phyloP scores from a whole-genome alignment of 2,329 filamentous ascomycete species.

The Paraphoma chrysanthemicola region DNA sequence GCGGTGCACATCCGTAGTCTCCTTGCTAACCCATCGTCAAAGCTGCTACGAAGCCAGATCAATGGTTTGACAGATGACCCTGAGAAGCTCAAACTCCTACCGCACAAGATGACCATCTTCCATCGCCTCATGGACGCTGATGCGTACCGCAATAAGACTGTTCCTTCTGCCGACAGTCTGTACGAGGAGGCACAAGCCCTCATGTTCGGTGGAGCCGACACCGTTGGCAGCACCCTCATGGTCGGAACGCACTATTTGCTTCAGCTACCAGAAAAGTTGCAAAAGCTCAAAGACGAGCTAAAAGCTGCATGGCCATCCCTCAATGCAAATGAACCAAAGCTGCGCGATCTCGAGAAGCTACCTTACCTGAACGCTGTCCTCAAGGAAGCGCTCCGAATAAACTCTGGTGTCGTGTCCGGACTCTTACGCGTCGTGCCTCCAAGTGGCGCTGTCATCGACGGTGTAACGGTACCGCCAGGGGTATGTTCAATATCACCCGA shows the following conservation, averaged over 20 bases:
- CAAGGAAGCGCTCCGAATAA: conserved; percentile 50
- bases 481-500: conserved; percentile 15
- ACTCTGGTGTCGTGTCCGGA: conserved; percentile 40
- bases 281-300: conserved; percentile 50
- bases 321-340: conserved; percentile 26
- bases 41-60: conserved; percentile 42
- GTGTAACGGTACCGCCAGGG: conserved; percentile 22
- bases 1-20: neutral
- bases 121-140: conserved; percentile 45
- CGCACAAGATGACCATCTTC: conserved; percentile 49
- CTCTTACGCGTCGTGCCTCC: conserved; percentile 32
- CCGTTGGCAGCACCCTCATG: conserved; percentile 52
- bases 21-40: neutral
- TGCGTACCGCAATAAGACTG: conserved; percentile 38
- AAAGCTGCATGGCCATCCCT: conserved; percentile 46
- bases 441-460: conserved; percentile 28
- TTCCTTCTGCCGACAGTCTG: conserved; percentile 43
- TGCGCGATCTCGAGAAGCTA: conserved; percentile 48
- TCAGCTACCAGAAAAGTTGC: conserved; percentile 37
- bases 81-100: conserved; percentile 36
- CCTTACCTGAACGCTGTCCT: conserved; percentile 45
- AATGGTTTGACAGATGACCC: conserved; percentile 39
- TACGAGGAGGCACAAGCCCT: conserved; percentile 56
- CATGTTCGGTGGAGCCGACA: conserved; percentile 57
- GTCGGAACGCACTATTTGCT: conserved; percentile 53